Base-by-base conservation (phyloP, 495 filamentous ascomycete genomes). In the Annulohypoxylon moriforme region DNA sequence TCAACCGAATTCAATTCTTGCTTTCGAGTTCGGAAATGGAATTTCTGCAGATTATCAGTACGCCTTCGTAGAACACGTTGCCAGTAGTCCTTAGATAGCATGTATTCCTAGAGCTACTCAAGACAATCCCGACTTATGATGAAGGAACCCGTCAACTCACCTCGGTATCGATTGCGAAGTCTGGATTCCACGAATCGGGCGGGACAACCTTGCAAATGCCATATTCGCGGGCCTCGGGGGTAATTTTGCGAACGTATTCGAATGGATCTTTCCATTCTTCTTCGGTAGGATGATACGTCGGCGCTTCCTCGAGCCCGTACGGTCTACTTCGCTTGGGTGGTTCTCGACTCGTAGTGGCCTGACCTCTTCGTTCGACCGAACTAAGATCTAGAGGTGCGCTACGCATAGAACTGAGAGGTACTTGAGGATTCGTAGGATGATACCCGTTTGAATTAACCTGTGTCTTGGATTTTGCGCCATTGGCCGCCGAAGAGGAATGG, bases 1-100 rank as follows among this genome's bases (percentile, higher is more conserved):
- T 99, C 96, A 56, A 98, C 93, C 14, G 94, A 97, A 78, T 98
- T 99, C 53, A 99, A 87, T 78, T 99, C 96, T 81, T 98, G 96
- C 78, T 94, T 93, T 79, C 96, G 88, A 6, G 96, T 99, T 61
- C 93, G 90, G 80, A 99, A 99, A 78, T 98, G 96, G 76, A 99
- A 99, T 77, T 89, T 89, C 96, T 98, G 72, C 66, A 68, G 25
- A 49, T 16, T 40, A 34, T 73, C n/a, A 77, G 71, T 52, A 70
- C 40, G 14, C 57, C 3, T 16, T 53, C 58, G 29, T 14, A 36
- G 25, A 53, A 34, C 11, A 36, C 20, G 4, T 36, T 33, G 16
- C 14, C 49, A 16, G 13, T 6, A 31, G 22, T n/a, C 16, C 18
- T 53, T 8, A 5, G 1, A 22, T 18, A n/a, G 34, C 25, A 49